Evolutionary conservation across 164 flowering plant species (phyloP).

Genomic region (Magnolia changhungtana): DNA sequence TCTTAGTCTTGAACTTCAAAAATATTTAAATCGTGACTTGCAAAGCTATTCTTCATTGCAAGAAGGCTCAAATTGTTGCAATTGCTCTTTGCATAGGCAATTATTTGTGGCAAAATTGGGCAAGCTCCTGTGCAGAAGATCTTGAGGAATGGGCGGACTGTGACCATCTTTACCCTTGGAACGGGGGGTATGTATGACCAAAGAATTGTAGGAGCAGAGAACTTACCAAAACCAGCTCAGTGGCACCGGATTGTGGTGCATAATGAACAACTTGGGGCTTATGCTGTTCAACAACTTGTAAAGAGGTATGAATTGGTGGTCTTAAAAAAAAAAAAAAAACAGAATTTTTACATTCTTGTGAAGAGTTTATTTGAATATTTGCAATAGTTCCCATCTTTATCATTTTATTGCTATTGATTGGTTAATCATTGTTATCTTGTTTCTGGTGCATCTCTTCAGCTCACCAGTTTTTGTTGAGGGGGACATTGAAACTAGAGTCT

Average conservation of each 20-base stretch:
- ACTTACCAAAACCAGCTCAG: conserved; percentile 80
- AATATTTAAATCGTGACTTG: background rate
- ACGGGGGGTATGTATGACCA: conserved; percentile 97
- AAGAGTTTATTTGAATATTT: background rate
- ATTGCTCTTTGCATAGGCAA: conserved; percentile 50
- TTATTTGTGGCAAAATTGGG: conserved; percentile 88
- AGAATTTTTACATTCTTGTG: background rate
- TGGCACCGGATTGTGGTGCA: conserved; percentile 98
- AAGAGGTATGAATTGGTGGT: conserved; percentile 50
- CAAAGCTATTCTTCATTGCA: background rate
- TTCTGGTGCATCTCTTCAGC: conserved; percentile 35
- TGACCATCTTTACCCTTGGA: conserved; percentile 92
- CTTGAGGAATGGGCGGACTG: conserved; percentile 75
- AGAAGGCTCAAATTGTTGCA: background rate
- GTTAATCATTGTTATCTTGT: background rate
- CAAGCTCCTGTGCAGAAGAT: conserved; percentile 90
- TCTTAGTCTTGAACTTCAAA: background rate
- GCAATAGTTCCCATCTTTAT: background rate
- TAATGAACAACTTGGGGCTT: conserved; percentile 65
- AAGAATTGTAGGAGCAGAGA: conserved; percentile 39
- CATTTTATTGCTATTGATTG: background rate
- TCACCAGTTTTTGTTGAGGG: conserved; percentile 96
- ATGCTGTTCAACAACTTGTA: conserved; percentile 75
- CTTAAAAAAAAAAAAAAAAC: background rate
- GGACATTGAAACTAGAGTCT: conserved; percentile 88